Evolutionary conservation across 805 yeast genomes (phyloP), one percentile per base, ranked within the genome.

Genomic region (Nakazawaea wickerhamii): DNA sequence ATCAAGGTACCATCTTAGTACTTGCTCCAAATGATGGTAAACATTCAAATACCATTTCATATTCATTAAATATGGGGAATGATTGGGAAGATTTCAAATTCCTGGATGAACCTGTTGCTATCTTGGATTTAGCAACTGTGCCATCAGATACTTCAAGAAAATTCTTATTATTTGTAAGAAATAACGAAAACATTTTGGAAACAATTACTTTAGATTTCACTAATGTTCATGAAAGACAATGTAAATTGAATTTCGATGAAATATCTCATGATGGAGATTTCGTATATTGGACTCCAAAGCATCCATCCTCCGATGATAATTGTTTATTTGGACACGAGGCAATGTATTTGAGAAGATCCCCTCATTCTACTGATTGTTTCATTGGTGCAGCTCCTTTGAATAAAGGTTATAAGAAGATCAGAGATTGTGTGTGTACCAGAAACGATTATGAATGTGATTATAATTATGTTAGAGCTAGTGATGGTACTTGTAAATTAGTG

Each of bases 391-490:
- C 80, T 3, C 78, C 83, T 36, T 67, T 85, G 32, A 58, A 65
- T 21, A 66, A 74, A 22, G 89, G 85, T 1, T 75, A 69, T 55
- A 72, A 70, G 49, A 67, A 73, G 10, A 58, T 73, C 9, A 68
- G 77, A 46, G 81, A 85, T 58, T 93, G 99, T 65, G 58, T 82
- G 1, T 93, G 99, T 65, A 72, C 93, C 0, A 75, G 96, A 60
- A 73, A 75, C 40, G 99, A 91, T 55, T 93, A 68, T 56, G 99
- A 93, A 61, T 93, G 99, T 72, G 99, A 93, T 60, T 87, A 80
- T 67, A 90, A 90, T 62, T 90, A 70, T 60, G 75, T 63, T 44
- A 71, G 82, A 46, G 80, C 79, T 39, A 50, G 55, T 1, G 96
- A 88, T 55, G 95, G 95, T 17, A 84, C 93, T 3, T 93, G 99